These are phyloP conservation scores for Hygrocybe coccinea DNA, from an alignment of 768 basidiomycete species.

Conservation along the genomic window DNA sequence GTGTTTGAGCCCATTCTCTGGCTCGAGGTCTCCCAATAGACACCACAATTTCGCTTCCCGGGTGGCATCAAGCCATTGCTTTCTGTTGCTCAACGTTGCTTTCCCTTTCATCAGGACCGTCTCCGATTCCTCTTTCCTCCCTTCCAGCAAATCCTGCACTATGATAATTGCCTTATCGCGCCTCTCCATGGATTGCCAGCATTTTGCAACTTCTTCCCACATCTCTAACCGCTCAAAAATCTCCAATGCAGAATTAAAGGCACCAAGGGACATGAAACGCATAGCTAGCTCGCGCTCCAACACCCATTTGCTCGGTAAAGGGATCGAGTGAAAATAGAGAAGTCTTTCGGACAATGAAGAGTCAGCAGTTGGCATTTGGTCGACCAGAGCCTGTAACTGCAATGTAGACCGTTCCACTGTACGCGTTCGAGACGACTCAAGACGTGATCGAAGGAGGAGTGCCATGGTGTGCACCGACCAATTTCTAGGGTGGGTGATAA, in stretches of 20 bases:
- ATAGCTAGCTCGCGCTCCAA: constrained; percentile 86
- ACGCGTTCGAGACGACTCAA: constrained; percentile 82
- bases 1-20: constrained; percentile 59
- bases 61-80: constrained; percentile 50
- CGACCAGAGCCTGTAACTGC: constrained; percentile 91
- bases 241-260: constrained; percentile 83
- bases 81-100: constrained; percentile 37
- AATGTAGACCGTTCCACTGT: constrained; percentile 90
- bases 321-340: constrained; percentile 72
- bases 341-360: constrained; percentile 71
- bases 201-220: constrained; percentile 96
- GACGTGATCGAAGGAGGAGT: constrained; percentile 84
- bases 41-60: constrained; percentile 94
- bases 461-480: constrained; percentile 98
- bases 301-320: constrained; percentile 88
- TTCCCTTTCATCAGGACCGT: constrained; percentile 60
- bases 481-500: constrained; percentile 83
- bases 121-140: constrained; percentile 79
- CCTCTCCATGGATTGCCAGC: constrained; percentile 77
- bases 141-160: constrained; percentile 81
- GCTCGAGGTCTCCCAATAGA: constrained; percentile 87
- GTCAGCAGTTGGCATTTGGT: constrained; percentile 92
- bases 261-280: constrained; percentile 80
- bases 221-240: constrained; percentile 94
- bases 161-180: constrained; percentile 73